Percentiles rank a stretch among this genome's conserved stretches.
phyloP scores from a whole-genome alignment of 2,329 filamentous ascomycete species.

The Trichophyton benhamiae region DNA sequence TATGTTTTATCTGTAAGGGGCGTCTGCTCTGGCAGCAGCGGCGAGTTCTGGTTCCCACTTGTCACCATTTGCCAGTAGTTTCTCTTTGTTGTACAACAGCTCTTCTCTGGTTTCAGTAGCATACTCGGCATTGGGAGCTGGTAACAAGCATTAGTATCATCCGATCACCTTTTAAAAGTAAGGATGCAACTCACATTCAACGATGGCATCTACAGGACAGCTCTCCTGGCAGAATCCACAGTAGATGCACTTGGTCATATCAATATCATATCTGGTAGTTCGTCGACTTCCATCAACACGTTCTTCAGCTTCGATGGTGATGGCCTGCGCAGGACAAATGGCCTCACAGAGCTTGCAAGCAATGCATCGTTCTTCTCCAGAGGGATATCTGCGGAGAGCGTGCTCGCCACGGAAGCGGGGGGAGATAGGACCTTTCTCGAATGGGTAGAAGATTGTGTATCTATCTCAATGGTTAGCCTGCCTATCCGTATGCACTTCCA shows the following conservation, averaged over 20 bases:
- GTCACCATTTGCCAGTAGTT: slow-evolving; percentile 76
- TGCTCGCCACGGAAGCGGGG: slow-evolving; percentile 97
- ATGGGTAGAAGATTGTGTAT: slow-evolving; percentile 97
- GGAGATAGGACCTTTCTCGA: slow-evolving; percentile 97
- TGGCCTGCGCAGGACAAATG: slow-evolving; percentile 93
- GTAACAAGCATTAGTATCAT: background rate
- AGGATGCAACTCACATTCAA: slow-evolving; percentile 46
- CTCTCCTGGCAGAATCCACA: slow-evolving; percentile 98
- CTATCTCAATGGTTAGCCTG: slow-evolving; percentile 35
- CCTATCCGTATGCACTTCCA: background rate
- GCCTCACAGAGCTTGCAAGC: slow-evolving; percentile 99
- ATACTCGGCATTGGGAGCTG: slow-evolving; percentile 60
- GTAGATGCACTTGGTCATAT: slow-evolving; percentile 99
- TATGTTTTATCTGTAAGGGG: slow-evolving; percentile 63
- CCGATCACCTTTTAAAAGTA: background rate
- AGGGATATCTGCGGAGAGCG: slow-evolving; percentile 88
- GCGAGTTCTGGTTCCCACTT: slow-evolving; percentile 98
- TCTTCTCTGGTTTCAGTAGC: slow-evolving; percentile 76
- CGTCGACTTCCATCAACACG: slow-evolving; percentile 88
- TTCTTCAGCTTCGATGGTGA: slow-evolving; percentile 98
- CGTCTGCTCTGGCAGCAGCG: slow-evolving; percentile 80
- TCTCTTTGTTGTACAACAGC: slow-evolving; percentile 96
- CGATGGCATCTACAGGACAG: slow-evolving; percentile 92
- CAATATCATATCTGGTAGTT: slow-evolving; percentile 96
- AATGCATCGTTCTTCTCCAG: slow-evolving; percentile 96